phyloP scores from a whole-genome alignment of 805 yeast genomes.

The Saturnispora silvae region DNA sequence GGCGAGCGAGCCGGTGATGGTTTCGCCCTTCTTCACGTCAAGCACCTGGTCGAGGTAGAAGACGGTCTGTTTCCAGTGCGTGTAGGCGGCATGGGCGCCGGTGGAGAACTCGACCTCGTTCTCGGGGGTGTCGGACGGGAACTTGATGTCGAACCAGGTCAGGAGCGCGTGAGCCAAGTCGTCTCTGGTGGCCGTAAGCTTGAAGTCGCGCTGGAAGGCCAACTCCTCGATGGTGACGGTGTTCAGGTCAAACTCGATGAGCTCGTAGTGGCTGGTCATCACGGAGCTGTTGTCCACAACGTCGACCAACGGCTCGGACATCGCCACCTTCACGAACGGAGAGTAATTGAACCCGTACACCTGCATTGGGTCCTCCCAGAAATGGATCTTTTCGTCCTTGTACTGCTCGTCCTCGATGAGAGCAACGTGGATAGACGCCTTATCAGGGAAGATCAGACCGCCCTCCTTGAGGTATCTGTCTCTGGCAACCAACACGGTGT shows the following conservation, averaged over 20 bases:
- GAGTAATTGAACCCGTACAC: slow-evolving; percentile 95
- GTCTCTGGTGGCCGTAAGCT: slow-evolving; percentile 60
- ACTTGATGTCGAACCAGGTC: slow-evolving; percentile 91
- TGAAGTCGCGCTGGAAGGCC: slow-evolving; percentile 62
- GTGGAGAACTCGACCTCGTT: slow-evolving; percentile 73
- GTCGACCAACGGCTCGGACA: slow-evolving; percentile 92
- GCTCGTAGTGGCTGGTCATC: slow-evolving; percentile 57
- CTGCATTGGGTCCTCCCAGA: slow-evolving; percentile 64
- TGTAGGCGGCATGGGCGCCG: slow-evolving; percentile 87
- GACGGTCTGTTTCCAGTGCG: slow-evolving; percentile 98
- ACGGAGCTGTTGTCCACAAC: slow-evolving; percentile 72
- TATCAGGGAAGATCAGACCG: slow-evolving; percentile 92
- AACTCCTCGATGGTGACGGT: slow-evolving; percentile 77
- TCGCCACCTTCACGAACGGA: slow-evolving; percentile 77
- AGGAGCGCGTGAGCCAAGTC: slow-evolving; percentile 83
- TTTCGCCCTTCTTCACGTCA: slow-evolving; percentile 67
- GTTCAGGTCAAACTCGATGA: slow-evolving; percentile 80
- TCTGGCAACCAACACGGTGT: slow-evolving; percentile 89
- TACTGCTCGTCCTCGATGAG: slow-evolving; percentile 89
- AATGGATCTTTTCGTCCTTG: slow-evolving; percentile 81
- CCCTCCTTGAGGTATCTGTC: slow-evolving; percentile 75
- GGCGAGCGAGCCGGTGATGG: slow-evolving; percentile 57
- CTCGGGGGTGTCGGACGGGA: slow-evolving; percentile 44
- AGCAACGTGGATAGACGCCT: slow-evolving; percentile 80
- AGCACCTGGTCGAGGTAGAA: slow-evolving; percentile 75